phyloP scores from a whole-genome alignment of 148 eudicot genomes.

The Rhododendron molle region DNA sequence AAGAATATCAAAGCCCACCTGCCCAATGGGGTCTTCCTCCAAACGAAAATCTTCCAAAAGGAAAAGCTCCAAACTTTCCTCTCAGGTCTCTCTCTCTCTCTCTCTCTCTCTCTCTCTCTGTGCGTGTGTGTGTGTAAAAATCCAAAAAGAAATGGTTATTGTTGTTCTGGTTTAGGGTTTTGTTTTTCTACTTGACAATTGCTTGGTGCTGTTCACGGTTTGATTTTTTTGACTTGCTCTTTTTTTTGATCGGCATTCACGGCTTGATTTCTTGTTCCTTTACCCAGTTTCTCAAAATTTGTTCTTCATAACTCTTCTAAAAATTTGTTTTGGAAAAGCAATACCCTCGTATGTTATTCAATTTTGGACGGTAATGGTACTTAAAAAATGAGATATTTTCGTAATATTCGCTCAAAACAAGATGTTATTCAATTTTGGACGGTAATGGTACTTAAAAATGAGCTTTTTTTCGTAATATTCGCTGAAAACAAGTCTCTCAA shows the following conservation, averaged over 20 bases:
- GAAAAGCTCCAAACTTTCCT: constrained; percentile 44
- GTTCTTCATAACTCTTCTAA: not conserved
- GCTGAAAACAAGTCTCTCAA: not conserved
- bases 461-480: not conserved
- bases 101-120: constrained; percentile 7
- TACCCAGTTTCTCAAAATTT: not conserved
- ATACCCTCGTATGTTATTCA: not conserved
- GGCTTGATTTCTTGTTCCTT: not conserved
- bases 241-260: no score
- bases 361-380: not conserved
- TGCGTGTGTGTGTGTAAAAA: not conserved
- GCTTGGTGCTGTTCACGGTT: not conserved
- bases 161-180: constrained; percentile 4
- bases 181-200: not conserved
- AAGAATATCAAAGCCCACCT: not conserved
- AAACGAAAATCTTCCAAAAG: constrained; percentile 33
- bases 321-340: not conserved
- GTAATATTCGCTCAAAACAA: not conserved
- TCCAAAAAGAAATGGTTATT: not conserved
- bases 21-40: constrained; percentile 29
- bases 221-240: not conserved
- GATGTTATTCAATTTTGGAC: not conserved
- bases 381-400: not conserved
- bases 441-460: not conserved
- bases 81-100: constrained; percentile 35